A percentile compares a stretch with the other conserved stretches of the same genome.
phyloP scores from a whole-genome alignment of 1,284 basidiomycete species.

The Ganoderma lingzhi region DNA sequence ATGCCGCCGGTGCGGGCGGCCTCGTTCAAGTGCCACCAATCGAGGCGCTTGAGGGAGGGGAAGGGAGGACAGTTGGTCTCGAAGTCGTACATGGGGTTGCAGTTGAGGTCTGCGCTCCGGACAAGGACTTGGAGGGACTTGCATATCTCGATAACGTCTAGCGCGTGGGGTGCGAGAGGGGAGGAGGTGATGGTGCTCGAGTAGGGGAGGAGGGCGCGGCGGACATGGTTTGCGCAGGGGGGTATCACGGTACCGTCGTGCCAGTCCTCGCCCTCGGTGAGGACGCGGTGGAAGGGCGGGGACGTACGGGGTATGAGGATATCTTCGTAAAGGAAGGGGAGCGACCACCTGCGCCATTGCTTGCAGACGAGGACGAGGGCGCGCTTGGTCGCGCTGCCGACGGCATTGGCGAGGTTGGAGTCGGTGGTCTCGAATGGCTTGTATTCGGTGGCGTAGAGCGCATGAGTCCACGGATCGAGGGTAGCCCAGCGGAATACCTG shows the following conservation, averaged over 20 bases:
- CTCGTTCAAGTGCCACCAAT: slow-evolving; percentile 71
- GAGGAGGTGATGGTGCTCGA: slow-evolving; percentile 54
- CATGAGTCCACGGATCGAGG: slow-evolving; percentile 32
- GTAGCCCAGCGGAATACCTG: slow-evolving; percentile 42
- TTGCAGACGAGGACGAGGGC: slow-evolving; percentile 63
- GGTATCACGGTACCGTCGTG: slow-evolving; percentile 27
- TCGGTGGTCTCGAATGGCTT: slow-evolving; percentile 36
- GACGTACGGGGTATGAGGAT: slow-evolving; percentile 49
- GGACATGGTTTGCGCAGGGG: slow-evolving; percentile 53
- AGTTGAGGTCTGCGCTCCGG: slow-evolving; percentile 42
- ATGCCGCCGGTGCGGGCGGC: slow-evolving; percentile 72
- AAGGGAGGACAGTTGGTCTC: slow-evolving; percentile 55
- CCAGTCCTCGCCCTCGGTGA: slow-evolving; percentile 35
- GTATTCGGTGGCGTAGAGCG: slow-evolving; percentile 36
- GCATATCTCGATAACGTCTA: slow-evolving; percentile 57
- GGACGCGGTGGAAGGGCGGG: slow-evolving; percentile 40
- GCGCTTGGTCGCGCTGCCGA: slow-evolving; percentile 42
- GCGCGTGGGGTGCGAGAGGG: slow-evolving; percentile 36
- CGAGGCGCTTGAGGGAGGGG: slow-evolving; percentile 64
- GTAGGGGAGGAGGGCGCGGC: slow-evolving; percentile 66
- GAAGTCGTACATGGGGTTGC: slow-evolving; percentile 59
- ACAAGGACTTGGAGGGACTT: slow-evolving; percentile 62
- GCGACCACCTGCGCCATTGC: slow-evolving; percentile 57
- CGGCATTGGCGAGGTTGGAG: slow-evolving; percentile 10
- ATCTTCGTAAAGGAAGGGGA: slow-evolving; percentile 60